A percentile compares a stretch with the other conserved stretches of the same genome.
Evolutionary conservation across 345 rosid genomes (phyloP).

Genomic region (Populus pruinosa): DNA sequence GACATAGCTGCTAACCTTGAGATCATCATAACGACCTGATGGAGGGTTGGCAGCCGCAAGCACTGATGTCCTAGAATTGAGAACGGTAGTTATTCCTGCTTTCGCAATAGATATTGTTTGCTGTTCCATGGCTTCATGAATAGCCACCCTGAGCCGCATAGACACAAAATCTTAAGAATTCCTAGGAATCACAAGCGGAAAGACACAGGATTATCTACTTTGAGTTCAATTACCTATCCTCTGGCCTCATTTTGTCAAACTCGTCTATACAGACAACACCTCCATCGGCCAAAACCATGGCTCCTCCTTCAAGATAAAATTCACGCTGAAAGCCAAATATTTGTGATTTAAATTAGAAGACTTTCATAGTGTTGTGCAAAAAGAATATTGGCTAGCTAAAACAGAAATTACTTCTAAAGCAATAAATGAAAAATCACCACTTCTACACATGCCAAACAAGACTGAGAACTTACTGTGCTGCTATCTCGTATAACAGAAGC

Average conservation of each 20-base stretch:
- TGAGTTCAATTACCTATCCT: constrained; percentile 63
- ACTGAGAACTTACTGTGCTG: constrained; percentile 59
- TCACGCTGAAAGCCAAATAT: constrained; percentile 58
- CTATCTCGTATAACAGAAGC: constrained; percentile 90
- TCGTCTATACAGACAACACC: constrained; percentile 98
- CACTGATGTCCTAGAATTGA: constrained; percentile 93
- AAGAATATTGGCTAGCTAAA: background rate
- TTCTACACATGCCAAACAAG: constrained; percentile 1
- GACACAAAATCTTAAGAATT: background rate
- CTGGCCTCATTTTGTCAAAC: constrained; percentile 98
- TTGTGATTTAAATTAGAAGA: constrained; percentile 19
- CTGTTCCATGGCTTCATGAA: constrained; percentile 99
- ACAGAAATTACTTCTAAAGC: background rate
- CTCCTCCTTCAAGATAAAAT: constrained; percentile 99
- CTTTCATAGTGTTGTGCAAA: background rate
- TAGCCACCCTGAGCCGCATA: constrained; percentile 69
- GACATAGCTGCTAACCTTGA: constrained; percentile 51
- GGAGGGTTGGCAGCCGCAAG: constrained; percentile 99
- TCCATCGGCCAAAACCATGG: constrained; percentile 98
- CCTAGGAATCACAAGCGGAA: background rate
- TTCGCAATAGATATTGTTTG: constrained; percentile 98
- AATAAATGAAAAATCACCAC: background rate
- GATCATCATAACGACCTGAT: constrained; percentile 97
- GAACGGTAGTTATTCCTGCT: constrained; percentile 98
- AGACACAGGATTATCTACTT: background rate